Percentiles rank a stretch among this genome's conserved stretches.
Conservation (phyloP, 192 early-diverging fungal species). For the Coemansia sp. region DNA sequence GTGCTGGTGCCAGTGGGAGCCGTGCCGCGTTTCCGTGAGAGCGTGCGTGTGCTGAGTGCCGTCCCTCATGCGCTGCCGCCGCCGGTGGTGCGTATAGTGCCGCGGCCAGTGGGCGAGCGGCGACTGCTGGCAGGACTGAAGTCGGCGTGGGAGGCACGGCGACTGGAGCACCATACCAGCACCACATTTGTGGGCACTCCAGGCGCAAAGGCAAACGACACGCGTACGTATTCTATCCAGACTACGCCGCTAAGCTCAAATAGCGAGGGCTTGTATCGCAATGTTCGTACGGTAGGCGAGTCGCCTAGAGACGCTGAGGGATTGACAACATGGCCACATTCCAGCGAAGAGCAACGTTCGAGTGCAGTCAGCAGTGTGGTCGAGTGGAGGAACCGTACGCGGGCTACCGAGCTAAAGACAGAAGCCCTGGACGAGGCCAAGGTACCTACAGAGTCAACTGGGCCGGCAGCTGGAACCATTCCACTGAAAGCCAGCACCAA, state of each 20-base stretch:
- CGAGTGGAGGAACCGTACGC: not conserved
- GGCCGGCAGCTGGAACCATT: not conserved
- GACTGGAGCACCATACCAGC: slow-evolving; percentile 13
- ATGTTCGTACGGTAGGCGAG: slow-evolving; percentile 23
- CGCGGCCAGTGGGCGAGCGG: slow-evolving; percentile 35
- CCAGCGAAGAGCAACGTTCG: slow-evolving; percentile 26
- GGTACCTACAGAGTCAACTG: not conserved
- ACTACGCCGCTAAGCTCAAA: slow-evolving; percentile 31
- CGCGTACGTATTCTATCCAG: not conserved
- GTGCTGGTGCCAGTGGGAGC: slow-evolving; percentile 24
- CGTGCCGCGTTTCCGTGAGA: slow-evolving; percentile 16
- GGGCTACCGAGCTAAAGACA: not conserved
- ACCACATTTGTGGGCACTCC: not conserved
- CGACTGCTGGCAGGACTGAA: slow-evolving; percentile 29
- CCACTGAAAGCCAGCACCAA: not conserved
- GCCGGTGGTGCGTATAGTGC: slow-evolving; percentile 37
- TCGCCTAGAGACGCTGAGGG: slow-evolving; percentile 2
- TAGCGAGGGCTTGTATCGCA: slow-evolving; percentile 35
- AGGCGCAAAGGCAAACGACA: not conserved
- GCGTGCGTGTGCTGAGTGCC: slow-evolving; percentile 13
- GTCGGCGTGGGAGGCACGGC: slow-evolving; percentile 29
- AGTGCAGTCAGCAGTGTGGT: slow-evolving; percentile 22
- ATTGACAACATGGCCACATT: slow-evolving; percentile 21
- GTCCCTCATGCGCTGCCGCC: slow-evolving; percentile 44
- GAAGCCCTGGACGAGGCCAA: not conserved